phyloP scores from a whole-genome alignment of 2,329 filamentous ascomycete genomes.

The Westerdykella aurantiaca region DNA sequence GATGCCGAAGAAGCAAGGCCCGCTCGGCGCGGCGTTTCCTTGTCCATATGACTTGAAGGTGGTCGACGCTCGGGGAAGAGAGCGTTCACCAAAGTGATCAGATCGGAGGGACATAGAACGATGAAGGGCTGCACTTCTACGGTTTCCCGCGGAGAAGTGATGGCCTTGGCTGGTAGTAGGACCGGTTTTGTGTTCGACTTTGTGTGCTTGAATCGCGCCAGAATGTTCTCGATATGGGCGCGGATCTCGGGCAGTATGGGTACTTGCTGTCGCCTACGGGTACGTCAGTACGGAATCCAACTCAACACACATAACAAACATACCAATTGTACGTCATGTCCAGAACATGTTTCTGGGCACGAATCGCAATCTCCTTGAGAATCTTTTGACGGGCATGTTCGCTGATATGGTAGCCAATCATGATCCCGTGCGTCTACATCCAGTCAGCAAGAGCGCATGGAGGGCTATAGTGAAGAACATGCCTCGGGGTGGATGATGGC shows the following conservation, averaged over 20 bases:
- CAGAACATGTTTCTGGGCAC: conserved; percentile 71
- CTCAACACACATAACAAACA: conserved; percentile 17
- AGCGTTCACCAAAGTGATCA: conserved; percentile 73
- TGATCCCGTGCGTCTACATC: conserved; percentile 52
- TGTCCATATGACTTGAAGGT: conserved; percentile 49
- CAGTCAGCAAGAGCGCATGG: conserved; percentile 26
- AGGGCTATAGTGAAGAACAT: conserved; percentile 17
- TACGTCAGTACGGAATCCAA: no score
- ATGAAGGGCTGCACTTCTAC: conserved; percentile 73
- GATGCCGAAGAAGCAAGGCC: conserved; percentile 45
- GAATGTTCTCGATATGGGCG: conserved; percentile 64
- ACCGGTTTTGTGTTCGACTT: conserved; percentile 48
- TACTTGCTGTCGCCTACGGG: conserved; percentile 51
- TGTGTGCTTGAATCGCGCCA: conserved; percentile 53
- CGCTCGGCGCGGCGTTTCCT: conserved; percentile 41
- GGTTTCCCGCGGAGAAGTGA: conserved; percentile 69
- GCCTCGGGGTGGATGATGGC: conserved; percentile 87
- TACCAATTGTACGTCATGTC: conserved; percentile 68
- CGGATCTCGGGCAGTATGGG: conserved; percentile 60
- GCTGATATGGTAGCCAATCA: conserved; percentile 87
- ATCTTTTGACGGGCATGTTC: conserved; percentile 79
- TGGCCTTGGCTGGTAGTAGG: conserved; percentile 64
- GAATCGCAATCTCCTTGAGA: conserved; percentile 68
- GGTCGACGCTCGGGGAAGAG: conserved; percentile 73
- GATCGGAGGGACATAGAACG: conserved; percentile 71